Base-by-base conservation (phyloP, 2,329 filamentous ascomycete species). In the Stagonosporopsis vannaccii region DNA sequence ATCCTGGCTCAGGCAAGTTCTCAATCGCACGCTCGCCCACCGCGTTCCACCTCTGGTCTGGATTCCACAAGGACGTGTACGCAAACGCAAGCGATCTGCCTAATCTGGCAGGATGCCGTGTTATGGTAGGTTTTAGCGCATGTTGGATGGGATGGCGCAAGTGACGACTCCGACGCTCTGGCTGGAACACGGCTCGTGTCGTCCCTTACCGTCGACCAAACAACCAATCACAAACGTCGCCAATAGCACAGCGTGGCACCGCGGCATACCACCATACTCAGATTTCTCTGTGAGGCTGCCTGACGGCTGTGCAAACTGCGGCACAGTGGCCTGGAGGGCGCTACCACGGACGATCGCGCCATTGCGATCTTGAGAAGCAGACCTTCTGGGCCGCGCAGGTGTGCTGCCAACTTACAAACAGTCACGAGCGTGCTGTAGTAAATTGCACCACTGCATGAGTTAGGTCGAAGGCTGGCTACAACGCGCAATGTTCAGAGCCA, bases 341-440 rank as follows among this genome's bases (percentile, higher is more conserved):
- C 44, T 23, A 26, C 2, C 35, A 26, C 23, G 19, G 20, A 50
- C 32, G 28, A 28, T 20, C 20, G 26, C 4, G 35, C 33, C 11
- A 45, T 45, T 25, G 40, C 33, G 9, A 30, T 20, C 13, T 22
- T 32, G n/a, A 2, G 15, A 42, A 37, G 30, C 36, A 51, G 41
- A 51, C 53, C 36, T 28, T 32, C 36, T 42, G 41, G 22, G 20
- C 33, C 33, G 13, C 15, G 17, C 32, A 30, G 41, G 47, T 36
- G 53, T 28, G 12, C 26, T 37, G 46, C 46, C 41, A 56, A 46
- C 35, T 51, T 15, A 42, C 15, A 36, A 13, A 19, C 15, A 15
- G 36, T 56, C 42, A 51, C 36, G 20, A 51, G 53, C 32, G 35
- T 50, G 26, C 15, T 42, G 41, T 39, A 47, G 42, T 42, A 56